Evolutionary conservation across 371 early-diverging fungal genomes (phyloP).

Genomic region (Choanephora cucurbitarum): DNA sequence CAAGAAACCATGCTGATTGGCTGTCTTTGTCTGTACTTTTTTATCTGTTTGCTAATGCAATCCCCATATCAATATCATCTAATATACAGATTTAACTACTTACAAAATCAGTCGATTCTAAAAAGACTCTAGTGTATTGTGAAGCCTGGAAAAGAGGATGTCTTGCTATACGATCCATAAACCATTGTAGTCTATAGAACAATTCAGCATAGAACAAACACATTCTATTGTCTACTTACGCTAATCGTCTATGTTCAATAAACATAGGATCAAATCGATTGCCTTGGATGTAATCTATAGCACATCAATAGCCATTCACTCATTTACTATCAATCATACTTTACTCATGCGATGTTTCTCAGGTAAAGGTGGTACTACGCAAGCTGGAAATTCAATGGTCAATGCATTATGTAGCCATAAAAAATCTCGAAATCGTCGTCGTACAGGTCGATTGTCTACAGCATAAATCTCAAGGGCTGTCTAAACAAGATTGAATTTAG

Average conservation of each 20-base stretch:
- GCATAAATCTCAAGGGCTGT: constrained; percentile 58
- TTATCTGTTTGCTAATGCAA: constrained; percentile 18
- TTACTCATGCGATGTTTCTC: constrained; percentile 87
- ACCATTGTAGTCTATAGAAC: constrained; percentile 67
- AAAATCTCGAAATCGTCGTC: constrained; percentile 94
- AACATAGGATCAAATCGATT: constrained; percentile 90
- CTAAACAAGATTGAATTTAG: constrained; percentile 29
- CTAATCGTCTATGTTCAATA: constrained; percentile 77
- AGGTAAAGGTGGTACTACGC: constrained; percentile 90
- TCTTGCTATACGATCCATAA: constrained; percentile 76
- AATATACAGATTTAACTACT: constrained; percentile 9
- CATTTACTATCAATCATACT: no score
- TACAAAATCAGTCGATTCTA: constrained; percentile 81
- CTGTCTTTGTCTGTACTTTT: constrained; percentile 34
- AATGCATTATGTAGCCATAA: constrained; percentile 82
- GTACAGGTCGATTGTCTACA: constrained; percentile 50
- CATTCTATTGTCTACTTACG: no score
- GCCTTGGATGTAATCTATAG: constrained; percentile 90
- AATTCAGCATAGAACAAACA: no score
- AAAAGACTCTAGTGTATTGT: constrained; percentile 71
- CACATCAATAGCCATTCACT: no score
- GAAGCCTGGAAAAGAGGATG: constrained; percentile 83
- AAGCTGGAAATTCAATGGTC: constrained; percentile 70
- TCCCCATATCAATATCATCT: no score
- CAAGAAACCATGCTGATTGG: constrained; percentile 67